phyloP scores from a whole-genome alignment of 1,284 basidiomycete genomes.

The Sporisorium exsertum region DNA sequence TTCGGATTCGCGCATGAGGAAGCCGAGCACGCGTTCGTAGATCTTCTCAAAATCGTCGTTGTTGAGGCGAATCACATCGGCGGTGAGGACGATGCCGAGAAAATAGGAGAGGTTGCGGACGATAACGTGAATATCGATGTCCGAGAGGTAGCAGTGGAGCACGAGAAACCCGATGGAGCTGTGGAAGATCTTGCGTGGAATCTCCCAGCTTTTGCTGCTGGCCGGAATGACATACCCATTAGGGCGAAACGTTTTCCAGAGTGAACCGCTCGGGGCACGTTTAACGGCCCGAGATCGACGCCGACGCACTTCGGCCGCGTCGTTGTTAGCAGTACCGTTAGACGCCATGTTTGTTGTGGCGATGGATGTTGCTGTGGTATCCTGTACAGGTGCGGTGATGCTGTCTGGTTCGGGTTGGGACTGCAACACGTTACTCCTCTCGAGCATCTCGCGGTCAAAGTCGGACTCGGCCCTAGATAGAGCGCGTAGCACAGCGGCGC shows the following conservation, averaged over 20 bases:
- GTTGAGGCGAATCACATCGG: slow-evolving; percentile 83
- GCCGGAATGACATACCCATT: slow-evolving; percentile 16
- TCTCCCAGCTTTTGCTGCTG: slow-evolving; percentile 73
- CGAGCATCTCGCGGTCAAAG: slow-evolving; percentile 49
- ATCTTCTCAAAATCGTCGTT: slow-evolving; percentile 77
- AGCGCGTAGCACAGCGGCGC: slow-evolving; percentile 65
- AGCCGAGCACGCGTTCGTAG: slow-evolving; percentile 84
- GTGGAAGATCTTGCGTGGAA: slow-evolving; percentile 90
- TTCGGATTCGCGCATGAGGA: slow-evolving; percentile 93
- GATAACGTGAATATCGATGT: slow-evolving; percentile 73
- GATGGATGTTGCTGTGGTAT: not conserved
- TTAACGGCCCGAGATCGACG: slow-evolving; percentile 32
- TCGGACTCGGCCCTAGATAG: slow-evolving; percentile 60
- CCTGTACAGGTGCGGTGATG: slow-evolving; percentile 25
- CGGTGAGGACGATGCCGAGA: slow-evolving; percentile 78
- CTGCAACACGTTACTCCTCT: slow-evolving; percentile 13
- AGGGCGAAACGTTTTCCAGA: slow-evolving; percentile 13
- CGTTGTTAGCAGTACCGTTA: not conserved
- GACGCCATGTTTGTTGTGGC: not conserved
- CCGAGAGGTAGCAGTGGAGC: slow-evolving; percentile 76
- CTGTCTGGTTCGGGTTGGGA: slow-evolving; percentile 14
- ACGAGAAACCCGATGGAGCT: slow-evolving; percentile 91
- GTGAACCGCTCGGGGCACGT: slow-evolving; percentile 11
- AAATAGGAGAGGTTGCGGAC: slow-evolving; percentile 77
- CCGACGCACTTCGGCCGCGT: slow-evolving; percentile 17